A percentile compares a stretch with the other conserved stretches of the same genome.
Conservation (phyloP, 371 early-diverging fungal genomes). For the Chytridium lagenaria region DNA sequence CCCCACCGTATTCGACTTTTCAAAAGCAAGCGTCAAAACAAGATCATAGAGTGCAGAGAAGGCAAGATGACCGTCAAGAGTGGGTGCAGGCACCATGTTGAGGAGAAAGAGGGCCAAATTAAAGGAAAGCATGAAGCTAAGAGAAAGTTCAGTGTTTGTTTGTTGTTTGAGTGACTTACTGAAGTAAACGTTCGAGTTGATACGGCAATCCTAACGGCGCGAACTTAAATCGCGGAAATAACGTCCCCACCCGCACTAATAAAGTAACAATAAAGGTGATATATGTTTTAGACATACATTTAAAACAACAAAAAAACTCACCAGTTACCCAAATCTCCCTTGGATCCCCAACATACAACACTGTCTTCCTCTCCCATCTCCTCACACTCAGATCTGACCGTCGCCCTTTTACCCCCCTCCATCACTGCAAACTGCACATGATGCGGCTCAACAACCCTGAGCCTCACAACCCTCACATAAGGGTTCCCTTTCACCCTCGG, state of each 20-base stretch:
- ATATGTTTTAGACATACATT: slow-evolving; percentile 53
- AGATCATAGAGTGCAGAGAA: slow-evolving; percentile 51
- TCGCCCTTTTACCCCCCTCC: background rate
- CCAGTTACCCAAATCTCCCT: slow-evolving; percentile 68
- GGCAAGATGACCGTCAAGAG: slow-evolving; percentile 78
- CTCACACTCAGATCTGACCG: background rate
- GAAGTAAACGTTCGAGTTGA: slow-evolving; percentile 58
- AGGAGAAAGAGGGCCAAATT: slow-evolving; percentile 76
- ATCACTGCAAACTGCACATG: background rate
- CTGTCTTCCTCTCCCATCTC: slow-evolving; percentile 24
- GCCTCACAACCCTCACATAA: slow-evolving; percentile 57
- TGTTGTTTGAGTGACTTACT: slow-evolving; percentile 48
- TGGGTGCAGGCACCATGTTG: slow-evolving; percentile 79
- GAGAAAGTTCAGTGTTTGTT: slow-evolving; percentile 7
- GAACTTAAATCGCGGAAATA: slow-evolving; percentile 61
- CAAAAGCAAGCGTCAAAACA: background rate
- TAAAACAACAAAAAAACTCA: slow-evolving; percentile 61
- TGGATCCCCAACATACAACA: slow-evolving; percentile 64
- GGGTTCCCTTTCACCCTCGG: background rate
- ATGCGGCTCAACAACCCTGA: background rate
- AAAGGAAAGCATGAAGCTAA: slow-evolving; percentile 75
- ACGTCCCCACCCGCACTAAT: slow-evolving; percentile 68
- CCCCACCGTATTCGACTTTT: background rate
- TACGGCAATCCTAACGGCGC: slow-evolving; percentile 69
- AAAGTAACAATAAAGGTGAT: slow-evolving; percentile 41